A percentile compares a stretch with the other conserved stretches of the same genome.
These are phyloP conservation scores for Gossypium rotundifolium DNA, from an alignment of 345 rosid species.

Conservation along the genomic window DNA sequence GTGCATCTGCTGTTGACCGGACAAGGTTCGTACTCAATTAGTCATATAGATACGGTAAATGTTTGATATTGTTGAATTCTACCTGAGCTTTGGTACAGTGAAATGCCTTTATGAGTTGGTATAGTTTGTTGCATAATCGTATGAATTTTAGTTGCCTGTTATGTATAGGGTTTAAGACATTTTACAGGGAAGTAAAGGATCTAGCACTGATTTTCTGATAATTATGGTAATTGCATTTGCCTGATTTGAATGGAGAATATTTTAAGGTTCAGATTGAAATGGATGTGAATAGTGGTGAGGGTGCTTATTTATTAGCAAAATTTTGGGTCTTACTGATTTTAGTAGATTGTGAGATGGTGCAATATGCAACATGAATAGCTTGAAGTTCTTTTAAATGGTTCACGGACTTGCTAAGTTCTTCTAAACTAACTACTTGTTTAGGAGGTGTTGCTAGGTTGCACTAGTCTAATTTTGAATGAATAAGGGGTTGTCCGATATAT, in stretches of 20 bases:
- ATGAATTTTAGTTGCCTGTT: background rate
- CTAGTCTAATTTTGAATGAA: background rate
- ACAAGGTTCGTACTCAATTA: conserved; percentile 47
- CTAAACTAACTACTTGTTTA: background rate
- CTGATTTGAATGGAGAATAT: background rate
- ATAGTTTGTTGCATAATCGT: background rate
- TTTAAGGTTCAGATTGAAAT: background rate
- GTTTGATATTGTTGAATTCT: background rate
- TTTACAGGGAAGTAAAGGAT: background rate
- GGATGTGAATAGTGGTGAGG: background rate
- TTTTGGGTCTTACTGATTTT: background rate
- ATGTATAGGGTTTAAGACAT: background rate
- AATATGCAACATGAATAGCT: background rate
- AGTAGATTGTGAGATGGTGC: background rate
- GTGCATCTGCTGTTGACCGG: conserved; percentile 97
- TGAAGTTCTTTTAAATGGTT: background rate
- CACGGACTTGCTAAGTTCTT: background rate
- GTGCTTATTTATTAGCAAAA: background rate
- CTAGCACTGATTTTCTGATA: background rate
- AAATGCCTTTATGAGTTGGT: background rate
- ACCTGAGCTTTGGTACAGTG: background rate
- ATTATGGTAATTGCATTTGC: background rate
- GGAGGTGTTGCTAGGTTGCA: background rate
- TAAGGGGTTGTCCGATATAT: background rate
- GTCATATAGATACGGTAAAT: background rate